These are phyloP conservation scores for Bonia amplexicaulis DNA, from an alignment of 176 grass and related monocot genomes.

Conservation along the genomic window DNA sequence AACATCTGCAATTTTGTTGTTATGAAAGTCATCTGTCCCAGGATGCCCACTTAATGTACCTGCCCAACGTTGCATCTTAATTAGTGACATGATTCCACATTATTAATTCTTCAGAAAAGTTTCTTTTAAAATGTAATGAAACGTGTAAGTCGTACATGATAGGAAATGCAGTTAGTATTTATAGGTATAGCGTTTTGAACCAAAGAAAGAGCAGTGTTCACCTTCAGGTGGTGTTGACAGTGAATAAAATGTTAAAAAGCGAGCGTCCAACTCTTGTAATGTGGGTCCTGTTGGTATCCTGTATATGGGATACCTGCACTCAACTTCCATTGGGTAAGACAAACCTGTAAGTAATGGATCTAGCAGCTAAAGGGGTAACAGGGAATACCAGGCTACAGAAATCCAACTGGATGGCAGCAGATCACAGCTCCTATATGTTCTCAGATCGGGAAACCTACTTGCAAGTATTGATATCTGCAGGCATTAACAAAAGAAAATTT, in stretches of 20 bases:
- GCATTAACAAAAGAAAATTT: slow-evolving; percentile 1
- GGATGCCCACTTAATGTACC: slow-evolving; percentile 24
- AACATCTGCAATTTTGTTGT: slow-evolving; percentile 24
- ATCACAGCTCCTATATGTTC: slow-evolving; percentile 63
- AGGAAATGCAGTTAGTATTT: background rate
- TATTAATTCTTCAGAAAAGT: background rate
- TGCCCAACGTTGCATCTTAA: slow-evolving; percentile 21
- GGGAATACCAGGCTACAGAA: slow-evolving; percentile 76
- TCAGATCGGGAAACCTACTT: slow-evolving; percentile 57
- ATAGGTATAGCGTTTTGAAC: background rate
- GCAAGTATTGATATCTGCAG: slow-evolving; percentile 64
- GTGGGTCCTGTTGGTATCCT: slow-evolving; percentile 77
- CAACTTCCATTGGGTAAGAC: slow-evolving; percentile 15
- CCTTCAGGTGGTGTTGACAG: slow-evolving; percentile 36
- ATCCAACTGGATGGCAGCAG: slow-evolving; percentile 78
- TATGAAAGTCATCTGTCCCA: slow-evolving; percentile 22
- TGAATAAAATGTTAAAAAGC: slow-evolving; percentile 79
- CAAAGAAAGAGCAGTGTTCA: slow-evolving; percentile 13
- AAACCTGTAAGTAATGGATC: slow-evolving; percentile 4
- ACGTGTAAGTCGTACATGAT: background rate
- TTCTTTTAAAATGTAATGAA: background rate
- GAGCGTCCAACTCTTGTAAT: slow-evolving; percentile 68
- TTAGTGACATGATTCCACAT: slow-evolving; percentile 21
- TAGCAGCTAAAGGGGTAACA: slow-evolving; percentile 6
- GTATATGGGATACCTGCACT: slow-evolving; percentile 76